phyloP scores from a whole-genome alignment of 306 rosid genomes.

The Parietaria judaica region DNA sequence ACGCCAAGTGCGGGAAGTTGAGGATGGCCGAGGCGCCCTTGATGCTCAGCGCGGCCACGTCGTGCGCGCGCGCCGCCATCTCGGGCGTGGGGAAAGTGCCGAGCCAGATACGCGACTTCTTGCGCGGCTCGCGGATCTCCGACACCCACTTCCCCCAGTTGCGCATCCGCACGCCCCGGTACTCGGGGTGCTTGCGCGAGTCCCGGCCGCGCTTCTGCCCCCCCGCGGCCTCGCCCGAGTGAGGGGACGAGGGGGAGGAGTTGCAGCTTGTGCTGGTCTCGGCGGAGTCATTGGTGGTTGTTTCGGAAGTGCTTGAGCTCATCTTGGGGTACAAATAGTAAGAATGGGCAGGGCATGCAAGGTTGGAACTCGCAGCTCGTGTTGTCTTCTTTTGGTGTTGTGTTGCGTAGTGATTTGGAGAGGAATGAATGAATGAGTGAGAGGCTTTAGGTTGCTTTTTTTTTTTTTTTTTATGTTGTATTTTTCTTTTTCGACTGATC shows the following conservation, averaged over 20 bases:
- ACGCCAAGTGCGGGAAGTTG: constrained; percentile 64
- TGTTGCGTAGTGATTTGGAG: not conserved
- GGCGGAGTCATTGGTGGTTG: constrained; percentile 17
- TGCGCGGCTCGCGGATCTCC: constrained; percentile 87
- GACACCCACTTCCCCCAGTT: constrained; percentile 99
- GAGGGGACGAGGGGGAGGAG: constrained; percentile 20
- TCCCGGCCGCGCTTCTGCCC: constrained; percentile 42
- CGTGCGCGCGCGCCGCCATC: constrained; percentile 98
- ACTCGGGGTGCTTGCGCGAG: constrained; percentile 49
- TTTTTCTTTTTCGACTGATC: not conserved
- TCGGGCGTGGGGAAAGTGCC: constrained; percentile 84
- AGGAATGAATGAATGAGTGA: not conserved
- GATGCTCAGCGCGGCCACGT: constrained; percentile 87
- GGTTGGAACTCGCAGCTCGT: not conserved
- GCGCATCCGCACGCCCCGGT: constrained; percentile 85
- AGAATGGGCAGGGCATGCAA: constrained; percentile 10
- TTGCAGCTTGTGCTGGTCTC: constrained; percentile 34
- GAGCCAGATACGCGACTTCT: constrained; percentile 96
- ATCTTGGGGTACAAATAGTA: not conserved
- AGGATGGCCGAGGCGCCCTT: constrained; percentile 80
- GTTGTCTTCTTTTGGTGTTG: constrained; percentile 1
- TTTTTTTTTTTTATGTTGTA: not conserved
- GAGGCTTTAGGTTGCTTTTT: not conserved
- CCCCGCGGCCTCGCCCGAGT: constrained; percentile 3
- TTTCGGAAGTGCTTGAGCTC: not conserved